Conservation (phyloP, 192 early-diverging fungal genomes). For the Chytriomyces confervae region DNA sequence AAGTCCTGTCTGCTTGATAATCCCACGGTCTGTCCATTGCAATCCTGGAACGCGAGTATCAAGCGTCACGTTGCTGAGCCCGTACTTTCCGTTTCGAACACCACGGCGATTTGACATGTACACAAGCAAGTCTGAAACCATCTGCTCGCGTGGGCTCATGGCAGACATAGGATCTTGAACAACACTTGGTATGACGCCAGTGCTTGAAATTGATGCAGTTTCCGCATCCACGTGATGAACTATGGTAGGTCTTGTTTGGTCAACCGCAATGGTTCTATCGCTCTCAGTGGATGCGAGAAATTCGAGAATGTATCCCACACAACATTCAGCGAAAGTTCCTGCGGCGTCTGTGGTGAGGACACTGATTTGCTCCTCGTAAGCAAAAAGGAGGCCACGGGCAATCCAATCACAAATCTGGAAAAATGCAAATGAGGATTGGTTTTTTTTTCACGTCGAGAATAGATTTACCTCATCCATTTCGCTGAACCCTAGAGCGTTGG, state of each 20-base stretch:
- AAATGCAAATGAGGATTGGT: background rate
- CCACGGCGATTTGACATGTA: slow-evolving; percentile 28
- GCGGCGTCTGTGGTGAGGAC: slow-evolving; percentile 15
- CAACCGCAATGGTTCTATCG: background rate
- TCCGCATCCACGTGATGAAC: background rate
- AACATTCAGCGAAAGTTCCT: slow-evolving; percentile 23
- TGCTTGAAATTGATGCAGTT: background rate
- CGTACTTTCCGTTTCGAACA: slow-evolving; percentile 1
- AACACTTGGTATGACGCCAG: background rate
- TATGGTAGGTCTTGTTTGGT: background rate
- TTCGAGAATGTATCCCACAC: slow-evolving; percentile 27
- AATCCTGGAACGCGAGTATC: slow-evolving; percentile 24
- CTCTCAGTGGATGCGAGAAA: slow-evolving; percentile 16
- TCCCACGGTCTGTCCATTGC: slow-evolving; percentile 25
- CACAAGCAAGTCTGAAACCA: slow-evolving; percentile 25
- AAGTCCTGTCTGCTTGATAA: slow-evolving; percentile 31
- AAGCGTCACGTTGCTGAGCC: background rate
- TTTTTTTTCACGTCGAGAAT: too few species aligned
- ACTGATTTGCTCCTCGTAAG: slow-evolving; percentile 31
- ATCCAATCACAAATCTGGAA: slow-evolving; percentile 29
- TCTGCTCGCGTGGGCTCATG: slow-evolving; percentile 8
- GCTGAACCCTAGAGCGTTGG: slow-evolving; percentile 20
- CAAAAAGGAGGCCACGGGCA: slow-evolving; percentile 26
- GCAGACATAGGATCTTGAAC: background rate
- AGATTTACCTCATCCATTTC: slow-evolving; percentile 28